phyloP scores from a whole-genome alignment of 345 rosid genomes.

The Pistacia atlantica region DNA sequence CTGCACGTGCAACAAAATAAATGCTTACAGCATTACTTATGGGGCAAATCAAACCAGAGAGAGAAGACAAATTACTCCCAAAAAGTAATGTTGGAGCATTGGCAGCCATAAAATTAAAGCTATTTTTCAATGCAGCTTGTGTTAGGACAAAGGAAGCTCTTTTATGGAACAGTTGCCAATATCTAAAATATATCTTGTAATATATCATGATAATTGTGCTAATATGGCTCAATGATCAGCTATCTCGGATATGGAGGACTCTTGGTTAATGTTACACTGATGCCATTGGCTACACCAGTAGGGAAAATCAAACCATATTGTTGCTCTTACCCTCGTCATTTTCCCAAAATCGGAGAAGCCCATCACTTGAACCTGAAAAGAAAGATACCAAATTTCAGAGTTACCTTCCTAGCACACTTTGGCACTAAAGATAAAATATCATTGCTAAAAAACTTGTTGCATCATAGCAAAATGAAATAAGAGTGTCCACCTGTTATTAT shows the following conservation, averaged over 20 bases:
- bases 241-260: background rate
- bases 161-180: background rate
- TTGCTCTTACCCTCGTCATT: slow-evolving; percentile 73
- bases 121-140: slow-evolving; percentile 4
- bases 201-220: background rate
- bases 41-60: background rate
- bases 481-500: slow-evolving; percentile 79
- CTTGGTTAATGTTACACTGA: background rate
- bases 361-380: slow-evolving; percentile 93
- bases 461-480: background rate
- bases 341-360: slow-evolving; percentile 98
- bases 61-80: too few relatives aligned
- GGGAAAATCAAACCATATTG: slow-evolving; percentile 1
- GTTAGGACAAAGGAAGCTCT: background rate
- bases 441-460: background rate
- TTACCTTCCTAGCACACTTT: slow-evolving; percentile 5
- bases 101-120: background rate
- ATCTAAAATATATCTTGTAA: background rate
- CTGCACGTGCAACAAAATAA: slow-evolving; percentile 36
- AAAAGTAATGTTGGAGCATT: too few relatives aligned
- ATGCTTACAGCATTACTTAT: background rate
- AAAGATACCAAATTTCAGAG: slow-evolving; percentile 21
- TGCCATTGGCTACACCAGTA: slow-evolving; percentile 8
- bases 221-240: background rate
- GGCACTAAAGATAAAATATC: background rate